These are phyloP conservation scores for Gamsiella multidivaricata DNA, from an alignment of 192 early-diverging fungal species.

Conservation along the genomic window DNA sequence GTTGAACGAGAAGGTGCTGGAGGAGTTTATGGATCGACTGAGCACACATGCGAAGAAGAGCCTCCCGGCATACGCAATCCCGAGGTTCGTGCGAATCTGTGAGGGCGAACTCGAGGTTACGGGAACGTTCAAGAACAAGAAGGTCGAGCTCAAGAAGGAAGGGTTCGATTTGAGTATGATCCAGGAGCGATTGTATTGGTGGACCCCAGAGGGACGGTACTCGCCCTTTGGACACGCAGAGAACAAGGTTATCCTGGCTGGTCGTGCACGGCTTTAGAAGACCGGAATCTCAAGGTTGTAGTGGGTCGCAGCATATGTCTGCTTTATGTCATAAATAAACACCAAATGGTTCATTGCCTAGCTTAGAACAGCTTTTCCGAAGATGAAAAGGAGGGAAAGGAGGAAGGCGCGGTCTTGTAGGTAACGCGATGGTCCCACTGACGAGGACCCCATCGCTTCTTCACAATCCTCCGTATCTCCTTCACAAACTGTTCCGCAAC, in stretches of 20 bases:
- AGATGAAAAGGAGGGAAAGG: too few relatives aligned
- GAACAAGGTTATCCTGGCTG: neutral
- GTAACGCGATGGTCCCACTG: constrained; percentile 24
- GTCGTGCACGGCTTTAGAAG: constrained; percentile 22
- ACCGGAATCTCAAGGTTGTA: too few relatives aligned
- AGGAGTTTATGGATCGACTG: constrained; percentile 51
- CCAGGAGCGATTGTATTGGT: constrained; percentile 21
- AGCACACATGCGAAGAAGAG: constrained; percentile 28
- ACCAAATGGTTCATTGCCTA: too few relatives aligned
- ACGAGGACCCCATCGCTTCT: constrained; percentile 10
- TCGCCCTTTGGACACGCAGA: constrained; percentile 15
- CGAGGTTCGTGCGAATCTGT: constrained; percentile 68
- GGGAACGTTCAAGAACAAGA: constrained; percentile 47
- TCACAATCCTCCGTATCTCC: constrained; percentile 26
- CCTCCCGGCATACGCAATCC: constrained; percentile 74
- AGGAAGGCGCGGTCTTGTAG: neutral
- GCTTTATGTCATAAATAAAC: too few relatives aligned
- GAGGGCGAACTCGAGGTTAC: constrained; percentile 46
- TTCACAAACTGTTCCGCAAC: constrained; percentile 17
- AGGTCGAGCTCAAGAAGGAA: constrained; percentile 31
- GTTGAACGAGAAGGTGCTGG: constrained; percentile 19
- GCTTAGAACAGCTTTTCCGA: too few relatives aligned
- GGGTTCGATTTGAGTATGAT: constrained; percentile 22
- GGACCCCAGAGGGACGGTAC: constrained; percentile 28
- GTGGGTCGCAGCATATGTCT: too few relatives aligned